These are phyloP conservation scores for Terana coerulea DNA, from an alignment of 768 basidiomycete genomes.

Conservation along the genomic window DNA sequence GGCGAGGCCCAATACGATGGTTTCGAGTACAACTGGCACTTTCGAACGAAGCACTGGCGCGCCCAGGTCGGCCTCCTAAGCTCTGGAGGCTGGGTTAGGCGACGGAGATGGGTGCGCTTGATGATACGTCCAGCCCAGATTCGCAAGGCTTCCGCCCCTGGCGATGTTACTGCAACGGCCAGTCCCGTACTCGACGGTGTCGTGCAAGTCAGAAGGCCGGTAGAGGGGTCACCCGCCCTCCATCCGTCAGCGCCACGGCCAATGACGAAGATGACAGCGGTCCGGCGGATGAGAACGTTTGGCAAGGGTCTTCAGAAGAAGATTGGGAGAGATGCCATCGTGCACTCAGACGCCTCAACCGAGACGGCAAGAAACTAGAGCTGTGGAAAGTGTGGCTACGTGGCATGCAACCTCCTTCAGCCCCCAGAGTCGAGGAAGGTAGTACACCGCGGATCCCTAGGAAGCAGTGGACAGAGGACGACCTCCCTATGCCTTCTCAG, in stretches of 20 bases:
- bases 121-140: constrained; percentile 67
- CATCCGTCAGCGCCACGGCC: constrained; percentile 21
- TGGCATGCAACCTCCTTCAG: constrained; percentile 18
- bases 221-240: constrained; percentile 19
- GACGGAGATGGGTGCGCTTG: constrained; percentile 78
- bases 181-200: constrained; percentile 1
- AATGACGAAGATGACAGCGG: constrained; percentile 26
- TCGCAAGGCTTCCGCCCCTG: neutral
- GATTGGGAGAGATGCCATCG: constrained; percentile 60
- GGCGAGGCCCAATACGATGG: constrained; percentile 80
- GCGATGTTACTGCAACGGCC: neutral
- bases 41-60: constrained; percentile 64
- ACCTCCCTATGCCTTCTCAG: constrained; percentile 21
- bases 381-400: constrained; percentile 73
- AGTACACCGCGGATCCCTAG: constrained; percentile 9
- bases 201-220: constrained; percentile 4
- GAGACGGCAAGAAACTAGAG: constrained; percentile 74
- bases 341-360: constrained; percentile 48
- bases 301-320: constrained; percentile 48
- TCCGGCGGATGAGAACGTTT: constrained; percentile 27
- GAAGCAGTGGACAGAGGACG: constrained; percentile 48
- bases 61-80: constrained; percentile 55
- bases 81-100: constrained; percentile 70
- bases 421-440: constrained; percentile 4
- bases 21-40: constrained; percentile 83